Conservation (phyloP, 2,329 filamentous ascomycete genomes). For the Amauroascus niger region DNA sequence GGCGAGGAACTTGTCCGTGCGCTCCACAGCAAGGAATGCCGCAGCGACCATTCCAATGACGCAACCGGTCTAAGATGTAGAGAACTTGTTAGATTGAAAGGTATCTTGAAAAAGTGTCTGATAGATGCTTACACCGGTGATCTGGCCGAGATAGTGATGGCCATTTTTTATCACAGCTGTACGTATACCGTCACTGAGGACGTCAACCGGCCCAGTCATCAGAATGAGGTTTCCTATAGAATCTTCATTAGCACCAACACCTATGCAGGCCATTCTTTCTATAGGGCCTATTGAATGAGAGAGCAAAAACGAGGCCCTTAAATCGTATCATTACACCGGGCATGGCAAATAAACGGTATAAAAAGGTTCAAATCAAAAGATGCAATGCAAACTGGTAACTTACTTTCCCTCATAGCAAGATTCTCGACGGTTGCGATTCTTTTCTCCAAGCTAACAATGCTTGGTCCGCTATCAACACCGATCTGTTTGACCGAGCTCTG, state of each 20-base stretch:
- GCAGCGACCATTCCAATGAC: conserved; percentile 74
- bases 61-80: conserved; percentile 58
- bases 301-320: neutral
- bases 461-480: conserved; percentile 69
- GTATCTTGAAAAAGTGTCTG: neutral
- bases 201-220: conserved; percentile 71
- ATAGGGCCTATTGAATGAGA: neutral
- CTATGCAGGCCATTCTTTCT: neutral
- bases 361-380: neutral
- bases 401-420: conserved; percentile 57
- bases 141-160: conserved; percentile 47
- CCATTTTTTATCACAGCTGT: conserved; percentile 67
- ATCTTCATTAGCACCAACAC: neutral
- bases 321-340: neutral
- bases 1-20: conserved; percentile 58
- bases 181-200: conserved; percentile 62
- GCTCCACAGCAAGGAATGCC: conserved; percentile 58
- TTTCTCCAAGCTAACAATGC: conserved; percentile 44
- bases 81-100: conserved; percentile 1
- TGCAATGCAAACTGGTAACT: conserved; percentile 14
- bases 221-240: conserved; percentile 53
- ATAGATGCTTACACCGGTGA: conserved; percentile 34
- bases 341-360: neutral
- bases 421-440: conserved; percentile 53
- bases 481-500: conserved; percentile 54